Evolutionary conservation across 306 rosid species (phyloP), one percentile per base, ranked within the genome.

Genomic region (Citrullus amarus): DNA sequence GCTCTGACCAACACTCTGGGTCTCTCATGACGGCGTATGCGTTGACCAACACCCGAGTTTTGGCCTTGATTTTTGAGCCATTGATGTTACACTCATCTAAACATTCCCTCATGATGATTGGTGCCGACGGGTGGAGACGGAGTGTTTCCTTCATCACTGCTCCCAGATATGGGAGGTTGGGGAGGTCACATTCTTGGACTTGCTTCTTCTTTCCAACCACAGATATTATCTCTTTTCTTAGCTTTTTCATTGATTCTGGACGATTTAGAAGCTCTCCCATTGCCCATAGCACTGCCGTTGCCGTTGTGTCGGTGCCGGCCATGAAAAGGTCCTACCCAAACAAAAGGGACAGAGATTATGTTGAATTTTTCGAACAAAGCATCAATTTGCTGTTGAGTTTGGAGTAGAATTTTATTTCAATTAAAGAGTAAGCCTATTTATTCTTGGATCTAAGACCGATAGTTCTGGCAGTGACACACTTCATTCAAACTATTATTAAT

Each of bases 261-360:
- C 84, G 36, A 70, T 83, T 79, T 5, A 88, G 51, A 0, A 90
- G 81, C 63, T 88, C 92, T 22, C 81, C 89, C 59, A 90, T 80
- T 9, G 89, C 65, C 91, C 94, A 90, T 9, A 86, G 84, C 57
- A 86, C 25, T 0, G 85, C 83, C 17, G 82, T 80, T 4, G 89
- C 83, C 0, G 90, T 80, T 0, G 87, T 84, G 6, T 86, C 87
- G 2, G 92, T 88, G 1, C 93, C 96, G 0, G 87, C 90, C 66
- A 81, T 57, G 43, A 89, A 85, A 71, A 89, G 78, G 43, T 91
- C 93, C 96, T 91, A 36, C 41, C 2, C 6, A n/a, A 13, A 60
- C 4, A 4, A 58, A 57, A n/a, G 62, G 4, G 6, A 57, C 14
- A 2, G 14, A 9, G 25, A 20, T 54, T 16, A 54, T 32, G 3